Conservation (phyloP, 2,329 filamentous ascomycete species). For the Penicillium sp. region DNA sequence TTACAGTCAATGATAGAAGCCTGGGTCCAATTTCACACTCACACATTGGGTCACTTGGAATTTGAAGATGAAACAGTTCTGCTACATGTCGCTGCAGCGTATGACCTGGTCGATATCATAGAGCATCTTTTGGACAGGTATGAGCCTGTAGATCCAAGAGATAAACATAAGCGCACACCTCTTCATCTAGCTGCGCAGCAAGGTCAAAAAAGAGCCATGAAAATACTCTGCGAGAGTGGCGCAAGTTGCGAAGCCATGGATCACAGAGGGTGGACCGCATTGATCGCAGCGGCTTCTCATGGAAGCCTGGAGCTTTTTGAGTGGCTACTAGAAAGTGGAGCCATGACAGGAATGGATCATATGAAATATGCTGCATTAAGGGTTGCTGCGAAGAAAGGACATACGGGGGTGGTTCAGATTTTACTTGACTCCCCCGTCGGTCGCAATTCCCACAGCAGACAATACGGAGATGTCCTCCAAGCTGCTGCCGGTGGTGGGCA, state of each 20-base stretch:
- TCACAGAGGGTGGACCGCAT: neutral
- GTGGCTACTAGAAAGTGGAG: neutral
- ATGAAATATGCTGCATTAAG: neutral
- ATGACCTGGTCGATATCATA: neutral
- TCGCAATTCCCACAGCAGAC: neutral
- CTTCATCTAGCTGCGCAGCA: neutral
- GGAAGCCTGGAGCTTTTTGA: slow-evolving; percentile 1
- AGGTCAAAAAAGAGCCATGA: neutral
- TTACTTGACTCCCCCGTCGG: neutral
- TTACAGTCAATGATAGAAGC: neutral
- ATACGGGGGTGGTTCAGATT: neutral
- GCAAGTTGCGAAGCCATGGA: neutral
- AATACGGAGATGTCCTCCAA: neutral
- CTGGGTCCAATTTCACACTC: neutral
- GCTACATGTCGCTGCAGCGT: neutral
- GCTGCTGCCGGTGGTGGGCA: neutral
- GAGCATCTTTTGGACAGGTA: neutral
- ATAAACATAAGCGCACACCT: neutral
- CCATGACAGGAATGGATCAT: neutral
- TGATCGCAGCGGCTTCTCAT: neutral
- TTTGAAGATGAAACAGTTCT: neutral
- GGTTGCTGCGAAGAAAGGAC: neutral
- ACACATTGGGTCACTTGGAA: neutral
- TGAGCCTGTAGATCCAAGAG: neutral
- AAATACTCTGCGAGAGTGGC: neutral